These are phyloP conservation scores for Solanum lycopersicoides DNA, from an alignment of 257 asterid genomes.

Conservation along the genomic window DNA sequence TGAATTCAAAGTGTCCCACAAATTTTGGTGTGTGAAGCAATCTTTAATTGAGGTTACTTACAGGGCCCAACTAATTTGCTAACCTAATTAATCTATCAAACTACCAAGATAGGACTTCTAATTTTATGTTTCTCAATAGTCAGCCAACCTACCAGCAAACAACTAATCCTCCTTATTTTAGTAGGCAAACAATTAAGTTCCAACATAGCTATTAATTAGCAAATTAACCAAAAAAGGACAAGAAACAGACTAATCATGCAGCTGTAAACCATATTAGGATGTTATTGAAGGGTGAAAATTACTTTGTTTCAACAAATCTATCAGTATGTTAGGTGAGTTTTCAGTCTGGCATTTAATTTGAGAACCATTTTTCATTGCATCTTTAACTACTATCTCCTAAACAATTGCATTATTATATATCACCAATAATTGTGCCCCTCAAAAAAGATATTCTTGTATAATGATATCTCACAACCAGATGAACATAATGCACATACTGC, in stretches of 20 bases:
- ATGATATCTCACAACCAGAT: neutral
- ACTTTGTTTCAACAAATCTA: neutral
- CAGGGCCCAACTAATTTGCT: constrained; percentile 3
- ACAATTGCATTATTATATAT: neutral
- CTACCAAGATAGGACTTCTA: constrained; percentile 3
- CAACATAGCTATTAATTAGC: neutral
- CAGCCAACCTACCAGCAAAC: neutral
- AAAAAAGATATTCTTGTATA: neutral
- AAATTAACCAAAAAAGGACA: neutral
- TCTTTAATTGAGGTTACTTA: neutral
- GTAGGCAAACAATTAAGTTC: neutral
- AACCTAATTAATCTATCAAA: constrained; percentile 39
- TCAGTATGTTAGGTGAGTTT: neutral
- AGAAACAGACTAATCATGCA: neutral
- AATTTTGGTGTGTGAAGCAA: neutral
- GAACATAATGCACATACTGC: neutral
- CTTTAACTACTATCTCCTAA: neutral
- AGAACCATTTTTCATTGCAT: neutral
- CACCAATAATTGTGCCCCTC: neutral
- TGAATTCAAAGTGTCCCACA: neutral
- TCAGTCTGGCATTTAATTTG: neutral
- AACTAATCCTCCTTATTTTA: neutral
- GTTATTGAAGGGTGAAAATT: neutral
- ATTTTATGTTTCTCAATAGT: neutral
- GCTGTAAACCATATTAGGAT: neutral